Percentiles rank a stretch among this genome's conserved stretches.
These are phyloP conservation scores for Colletotrichum brevisporum DNA, from an alignment of 2,329 filamentous ascomycete genomes.

Conservation along the genomic window DNA sequence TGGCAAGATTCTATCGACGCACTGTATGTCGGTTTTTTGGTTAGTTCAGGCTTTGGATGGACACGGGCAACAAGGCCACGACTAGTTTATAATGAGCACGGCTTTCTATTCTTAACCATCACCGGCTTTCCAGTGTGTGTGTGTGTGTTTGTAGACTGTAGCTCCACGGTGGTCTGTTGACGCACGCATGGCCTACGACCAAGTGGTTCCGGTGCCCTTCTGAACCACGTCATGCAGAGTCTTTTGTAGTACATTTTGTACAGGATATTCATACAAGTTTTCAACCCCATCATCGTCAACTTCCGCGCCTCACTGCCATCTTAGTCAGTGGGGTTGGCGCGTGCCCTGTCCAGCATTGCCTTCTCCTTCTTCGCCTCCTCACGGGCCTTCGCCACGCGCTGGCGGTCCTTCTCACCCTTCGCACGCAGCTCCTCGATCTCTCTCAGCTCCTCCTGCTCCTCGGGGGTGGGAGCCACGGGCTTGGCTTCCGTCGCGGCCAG, in stretches of 20 bases:
- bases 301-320: background rate
- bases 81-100: constrained; percentile 26
- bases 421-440: constrained; percentile 69
- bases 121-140: background rate
- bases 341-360: constrained; percentile 60
- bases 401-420: constrained; percentile 68
- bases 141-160: background rate
- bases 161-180: background rate
- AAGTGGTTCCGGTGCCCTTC: background rate
- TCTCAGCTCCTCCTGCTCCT: constrained; percentile 72
- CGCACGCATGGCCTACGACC: background rate
- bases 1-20: constrained; percentile 7
- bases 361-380: constrained; percentile 74
- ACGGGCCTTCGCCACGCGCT: constrained; percentile 65
- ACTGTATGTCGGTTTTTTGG: constrained; percentile 15
- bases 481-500: constrained; percentile 74
- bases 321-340: constrained; percentile 49
- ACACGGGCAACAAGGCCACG: constrained; percentile 11
- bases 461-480: constrained; percentile 67
- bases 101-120: background rate
- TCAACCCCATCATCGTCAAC: constrained; percentile 1
- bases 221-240: constrained; percentile 17
- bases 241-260: constrained; percentile 41
- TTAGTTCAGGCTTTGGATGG: constrained; percentile 27
- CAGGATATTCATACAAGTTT: constrained; percentile 37